phyloP scores from a whole-genome alignment of 345 rosid genomes.

The Mallotus nudiflorus region DNA sequence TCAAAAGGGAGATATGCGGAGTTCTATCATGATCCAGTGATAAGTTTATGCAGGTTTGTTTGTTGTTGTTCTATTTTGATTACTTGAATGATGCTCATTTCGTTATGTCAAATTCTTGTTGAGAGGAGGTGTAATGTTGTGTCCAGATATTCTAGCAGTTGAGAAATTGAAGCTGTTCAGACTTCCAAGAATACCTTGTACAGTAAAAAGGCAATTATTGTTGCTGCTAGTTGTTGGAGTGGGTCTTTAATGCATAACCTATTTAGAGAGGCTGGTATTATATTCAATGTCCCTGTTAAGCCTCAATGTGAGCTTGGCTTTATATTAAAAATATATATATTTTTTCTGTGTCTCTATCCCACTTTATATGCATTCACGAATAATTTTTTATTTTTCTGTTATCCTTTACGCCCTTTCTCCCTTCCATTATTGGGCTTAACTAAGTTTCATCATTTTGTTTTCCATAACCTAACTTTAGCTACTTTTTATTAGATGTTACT shows the following conservation, averaged over 20 bases:
- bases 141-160: slow-evolving; percentile 45
- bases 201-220: slow-evolving; percentile 62
- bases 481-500: too few relatives aligned
- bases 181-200: slow-evolving; percentile 60
- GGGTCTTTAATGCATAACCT: slow-evolving; percentile 63
- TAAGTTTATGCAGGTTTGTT: slow-evolving; percentile 57
- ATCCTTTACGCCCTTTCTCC: too few relatives aligned
- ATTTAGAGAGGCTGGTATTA: slow-evolving; percentile 45
- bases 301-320: slow-evolving; percentile 79
- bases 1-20: slow-evolving; percentile 73
- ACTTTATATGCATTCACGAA: too few relatives aligned
- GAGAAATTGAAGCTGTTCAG: slow-evolving; percentile 60
- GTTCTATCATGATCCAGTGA: slow-evolving; percentile 75
- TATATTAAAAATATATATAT: too few relatives aligned
- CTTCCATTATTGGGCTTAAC: too few relatives aligned
- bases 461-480: background rate
- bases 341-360: too few relatives aligned
- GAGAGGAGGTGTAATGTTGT: background rate
- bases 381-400: too few relatives aligned
- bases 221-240: slow-evolving; percentile 95
- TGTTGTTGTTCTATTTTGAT: slow-evolving; percentile 9
- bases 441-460: too few relatives aligned
- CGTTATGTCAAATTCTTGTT: background rate
- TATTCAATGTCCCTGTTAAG: slow-evolving; percentile 61
- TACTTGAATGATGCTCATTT: background rate